Evolutionary conservation across 75 land plant species (phyloP), one percentile per base, ranked within the genome.

Genomic region (Larix kaempferi): DNA sequence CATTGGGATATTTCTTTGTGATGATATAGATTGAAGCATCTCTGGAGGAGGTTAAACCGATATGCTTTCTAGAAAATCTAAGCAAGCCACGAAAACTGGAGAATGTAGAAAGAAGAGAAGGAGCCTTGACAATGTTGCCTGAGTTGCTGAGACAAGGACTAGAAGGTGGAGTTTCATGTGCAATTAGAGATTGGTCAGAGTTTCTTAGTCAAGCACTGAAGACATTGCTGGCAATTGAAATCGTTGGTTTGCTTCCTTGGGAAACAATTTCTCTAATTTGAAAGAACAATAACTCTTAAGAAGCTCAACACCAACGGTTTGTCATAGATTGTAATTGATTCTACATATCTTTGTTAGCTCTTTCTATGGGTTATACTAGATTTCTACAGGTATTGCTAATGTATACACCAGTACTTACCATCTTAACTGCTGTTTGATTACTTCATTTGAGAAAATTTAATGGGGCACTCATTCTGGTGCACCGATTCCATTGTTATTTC

Each of bases 31-130:
- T 90, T 76, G 94, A 92, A 76, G 93, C 84, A 71, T 88, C 94
- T 33, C 78, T 92, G 80, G 94, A 92, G 80, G 94, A 90, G 80
- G 83, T 92, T 80, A 89, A 92, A 56, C 94, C 94, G 61, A 81
- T 89, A 27, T 92, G 92, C 81, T 84, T 92, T 3, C 78, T 92
- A 81, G 93, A 92, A 59, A 55, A 86, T 23, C 81, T 92, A 23
- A 81, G 86, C 55, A 69, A 90, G 82, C 87, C 94, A 57, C 78
- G 61, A 25, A 80, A 79, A 37, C 88, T 88, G 27, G 89, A 85
- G 73, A 88, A 88, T 82, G 81, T 84, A 76, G 94, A 88, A 75
- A 77, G 89, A 23, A 85, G 94, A 80, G 41, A 63, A 22, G 92
- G 94, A 33, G 92, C 94, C 2, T 76, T 92, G 77, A 84, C 91